Evolutionary conservation across 345 rosid genomes (phyloP).

Genomic region (Acer saccharum): DNA sequence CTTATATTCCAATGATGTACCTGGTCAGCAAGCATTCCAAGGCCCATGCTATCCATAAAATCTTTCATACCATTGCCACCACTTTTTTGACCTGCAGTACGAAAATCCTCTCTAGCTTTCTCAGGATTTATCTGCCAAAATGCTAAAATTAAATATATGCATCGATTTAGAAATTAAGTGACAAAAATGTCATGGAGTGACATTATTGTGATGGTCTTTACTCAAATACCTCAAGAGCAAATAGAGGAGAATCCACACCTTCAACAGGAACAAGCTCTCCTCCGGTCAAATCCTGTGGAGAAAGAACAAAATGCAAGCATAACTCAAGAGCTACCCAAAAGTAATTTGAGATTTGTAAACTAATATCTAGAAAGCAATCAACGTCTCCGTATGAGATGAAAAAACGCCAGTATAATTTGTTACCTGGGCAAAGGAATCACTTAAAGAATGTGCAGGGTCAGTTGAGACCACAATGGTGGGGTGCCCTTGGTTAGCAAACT

Average conservation of each 20-base stretch:
- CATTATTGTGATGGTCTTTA: not conserved
- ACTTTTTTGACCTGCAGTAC: constrained; percentile 34
- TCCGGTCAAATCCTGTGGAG: constrained; percentile 67
- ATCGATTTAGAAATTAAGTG: constrained; percentile 18
- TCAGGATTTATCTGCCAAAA: constrained; percentile 59
- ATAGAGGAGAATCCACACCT: constrained; percentile 73
- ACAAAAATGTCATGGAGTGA: constrained; percentile 6
- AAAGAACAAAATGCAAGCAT: constrained; percentile 13
- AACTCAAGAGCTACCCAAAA: not conserved
- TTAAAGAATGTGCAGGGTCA: constrained; percentile 86
- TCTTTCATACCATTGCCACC: constrained; percentile 53
- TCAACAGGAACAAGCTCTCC: constrained; percentile 63
- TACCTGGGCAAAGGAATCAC: constrained; percentile 81
- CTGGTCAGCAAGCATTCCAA: constrained; percentile 77
- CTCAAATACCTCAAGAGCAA: constrained; percentile 69
- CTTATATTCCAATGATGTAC: constrained; percentile 23
- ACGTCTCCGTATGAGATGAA: not conserved
- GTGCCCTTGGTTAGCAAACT: constrained; percentile 78
- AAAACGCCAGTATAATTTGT: not conserved
- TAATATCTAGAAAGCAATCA: not conserved
- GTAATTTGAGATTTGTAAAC: not conserved
- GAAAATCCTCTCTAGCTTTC: constrained; percentile 65
- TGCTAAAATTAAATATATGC: constrained; percentile 20
- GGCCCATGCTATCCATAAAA: constrained; percentile 77
- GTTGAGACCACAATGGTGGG: constrained; percentile 81